These are phyloP conservation scores for Lycium ferocissimum DNA, from an alignment of 257 asterid genomes.

Conservation along the genomic window DNA sequence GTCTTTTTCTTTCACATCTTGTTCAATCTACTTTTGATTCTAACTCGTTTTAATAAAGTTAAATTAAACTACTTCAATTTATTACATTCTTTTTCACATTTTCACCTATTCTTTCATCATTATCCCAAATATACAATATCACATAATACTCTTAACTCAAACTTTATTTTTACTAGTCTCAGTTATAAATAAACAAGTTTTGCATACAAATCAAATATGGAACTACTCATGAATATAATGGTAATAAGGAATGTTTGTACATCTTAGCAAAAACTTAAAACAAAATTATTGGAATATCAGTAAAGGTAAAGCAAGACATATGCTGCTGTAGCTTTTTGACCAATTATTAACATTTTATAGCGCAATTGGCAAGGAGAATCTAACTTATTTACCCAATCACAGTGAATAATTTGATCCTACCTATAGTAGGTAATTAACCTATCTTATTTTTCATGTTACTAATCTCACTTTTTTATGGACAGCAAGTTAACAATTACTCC, in stretches of 20 bases:
- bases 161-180: not conserved
- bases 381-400: not conserved
- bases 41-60: not conserved
- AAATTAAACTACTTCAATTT: not conserved
- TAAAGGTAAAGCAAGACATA: not conserved
- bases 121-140: not conserved
- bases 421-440: not conserved
- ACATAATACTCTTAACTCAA: not conserved
- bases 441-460: not conserved
- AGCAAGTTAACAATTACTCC: not conserved
- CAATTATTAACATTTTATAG: not conserved
- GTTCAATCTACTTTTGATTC: not conserved
- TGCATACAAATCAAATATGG: not conserved
- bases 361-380: not conserved
- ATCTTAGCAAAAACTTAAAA: not conserved
- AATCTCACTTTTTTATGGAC: not conserved
- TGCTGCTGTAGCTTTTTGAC: constrained; percentile 16
- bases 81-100: not conserved
- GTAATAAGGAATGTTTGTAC: not conserved
- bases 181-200: not conserved
- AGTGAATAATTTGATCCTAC: not conserved
- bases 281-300: not conserved
- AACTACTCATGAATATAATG: not conserved
- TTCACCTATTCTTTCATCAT: not conserved
- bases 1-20: not conserved